Base-by-base conservation (phyloP, 805 yeast species). In the Wickerhamiella allomyrinae region DNA sequence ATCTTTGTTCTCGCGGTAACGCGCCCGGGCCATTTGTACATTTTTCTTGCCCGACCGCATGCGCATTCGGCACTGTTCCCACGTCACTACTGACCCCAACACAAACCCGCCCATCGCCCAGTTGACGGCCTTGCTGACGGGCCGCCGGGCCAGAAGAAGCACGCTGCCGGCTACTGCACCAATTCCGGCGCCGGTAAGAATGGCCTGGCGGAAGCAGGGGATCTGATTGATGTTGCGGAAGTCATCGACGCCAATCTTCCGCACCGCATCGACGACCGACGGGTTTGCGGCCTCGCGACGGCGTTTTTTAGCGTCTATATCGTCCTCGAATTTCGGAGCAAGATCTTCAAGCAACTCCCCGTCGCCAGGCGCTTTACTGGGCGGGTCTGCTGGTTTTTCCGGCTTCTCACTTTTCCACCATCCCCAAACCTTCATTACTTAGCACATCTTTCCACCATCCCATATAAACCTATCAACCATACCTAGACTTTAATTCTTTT, bases 21-120 rank as follows among this genome's bases (percentile, higher is more conserved):
- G 45, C 29, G 49, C 72, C 51, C 75, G 77, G 0, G 94, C 94
- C 53, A 71, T 60, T 44, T 74, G 76, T 38, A 87, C 79, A 44
- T 77, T 76, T 46, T 72, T 71, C 56, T 75, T 69, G 42, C 81
- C 75, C 48, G 74, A 71, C 53, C 78, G 68, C 57, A 94, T 69
- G 37, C 74, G 69, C 39, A 75, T 67, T 45, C 94, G 69, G 59
- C 97, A 87, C 60, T 85, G 94, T 57, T 87, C 95, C 95, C 95
- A 87, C 1, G 94, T 83, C 21, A 82, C 76, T 0, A 82, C 69
- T 36, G 83, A 76, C 1, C 95, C 95, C 17, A 85, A 57, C 43
- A 82, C 60, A 49, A 85, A 73, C 3, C 91, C 94, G 29, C 81
- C 80, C 40, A 82, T 67, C 8, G 79, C 78, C 95, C 95, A 87